Base-by-base conservation (phyloP, 2,329 filamentous ascomycete genomes). In the Calonectria pseudoreteaudii region DNA sequence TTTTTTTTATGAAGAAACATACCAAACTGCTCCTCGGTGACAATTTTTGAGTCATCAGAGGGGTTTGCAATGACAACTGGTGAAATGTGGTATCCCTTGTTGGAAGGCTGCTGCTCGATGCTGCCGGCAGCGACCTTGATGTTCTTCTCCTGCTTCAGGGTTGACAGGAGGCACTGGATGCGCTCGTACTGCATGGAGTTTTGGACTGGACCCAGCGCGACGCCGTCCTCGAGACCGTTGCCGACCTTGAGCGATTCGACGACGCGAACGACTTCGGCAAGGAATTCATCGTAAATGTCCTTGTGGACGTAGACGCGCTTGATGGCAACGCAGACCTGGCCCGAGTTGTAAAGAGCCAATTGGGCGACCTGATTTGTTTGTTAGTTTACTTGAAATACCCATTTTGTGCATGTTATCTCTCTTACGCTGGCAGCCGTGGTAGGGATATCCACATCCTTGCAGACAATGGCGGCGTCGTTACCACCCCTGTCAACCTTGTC, bases 241-340 rank as follows among this genome's bases (percentile, higher is more conserved):
- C 86, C 87, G n/a, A 85, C 83, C 77, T 87, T 87, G 68, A 89
- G 77, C 6, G 80, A 79, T 70, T 87, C 85, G 3, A 87, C 86
- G 56, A 87, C 86, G 68, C 85, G 86, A 73, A 86, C 88, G 7
- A 74, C 23, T 20, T 38, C 68, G 5, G 47, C 85, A 88, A 85
- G 36, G 79, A 90, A 90, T 28, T 85, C 78, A 50, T 91, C 87
- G 78, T 91, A 92, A 50, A 92, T 88, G 3, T 84, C 85, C 74
- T 91, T 88, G 44, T 74, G 80, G 3, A 92, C 87, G 76, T 90
- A 92, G n/a, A 92, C 82, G 0, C 91, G 85, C 81, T 92, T 92
- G 84, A 91, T 85, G 7, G 68, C 69, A 16, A 79, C 70, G 66
- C 79, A 75, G n/a, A 73, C 70, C 47, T 73, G 71, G 3, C 71